These are phyloP conservation scores for Jatropha podagrica DNA, from an alignment of 441 rosid genomes.

Conservation along the genomic window DNA sequence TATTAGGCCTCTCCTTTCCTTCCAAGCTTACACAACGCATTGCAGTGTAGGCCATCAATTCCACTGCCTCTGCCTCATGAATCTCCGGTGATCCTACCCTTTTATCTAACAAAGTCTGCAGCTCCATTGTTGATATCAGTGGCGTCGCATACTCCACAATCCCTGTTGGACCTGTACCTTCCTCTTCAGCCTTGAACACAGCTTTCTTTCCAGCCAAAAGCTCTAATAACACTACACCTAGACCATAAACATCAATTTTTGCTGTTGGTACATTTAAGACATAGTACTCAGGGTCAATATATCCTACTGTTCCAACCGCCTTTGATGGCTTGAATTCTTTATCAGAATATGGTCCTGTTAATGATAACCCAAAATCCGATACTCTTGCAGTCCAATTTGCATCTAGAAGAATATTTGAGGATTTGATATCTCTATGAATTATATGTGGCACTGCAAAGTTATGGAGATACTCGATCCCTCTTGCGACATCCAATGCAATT, in stretches of 20 bases:
- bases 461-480: conserved; percentile 87
- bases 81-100: conserved; percentile 50
- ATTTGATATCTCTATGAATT: conserved; percentile 83
- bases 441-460: conserved; percentile 79
- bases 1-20: conserved; percentile 73
- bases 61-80: conserved; percentile 68
- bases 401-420: conserved; percentile 76
- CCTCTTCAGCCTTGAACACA: conserved; percentile 47
- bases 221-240: conserved; percentile 79
- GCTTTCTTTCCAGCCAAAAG: conserved; percentile 75
- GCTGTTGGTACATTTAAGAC: conserved; percentile 57
- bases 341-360: conserved; percentile 50
- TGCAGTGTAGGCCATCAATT: conserved; percentile 73
- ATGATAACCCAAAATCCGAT: conserved; percentile 79
- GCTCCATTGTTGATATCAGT: conserved; percentile 36
- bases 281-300: conserved; percentile 88
- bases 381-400: conserved; percentile 68
- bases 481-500: conserved; percentile 75
- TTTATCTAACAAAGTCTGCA: conserved; percentile 48
- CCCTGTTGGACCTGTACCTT: conserved; percentile 39
- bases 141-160: conserved; percentile 67
- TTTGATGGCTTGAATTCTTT: conserved; percentile 37
- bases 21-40: conserved; percentile 71
- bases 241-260: conserved; percentile 78
- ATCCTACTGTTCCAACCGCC: conserved; percentile 86